These are phyloP conservation scores for Hypoxylon sp. DNA, from an alignment of 2,329 filamentous ascomycete genomes.

Conservation along the genomic window DNA sequence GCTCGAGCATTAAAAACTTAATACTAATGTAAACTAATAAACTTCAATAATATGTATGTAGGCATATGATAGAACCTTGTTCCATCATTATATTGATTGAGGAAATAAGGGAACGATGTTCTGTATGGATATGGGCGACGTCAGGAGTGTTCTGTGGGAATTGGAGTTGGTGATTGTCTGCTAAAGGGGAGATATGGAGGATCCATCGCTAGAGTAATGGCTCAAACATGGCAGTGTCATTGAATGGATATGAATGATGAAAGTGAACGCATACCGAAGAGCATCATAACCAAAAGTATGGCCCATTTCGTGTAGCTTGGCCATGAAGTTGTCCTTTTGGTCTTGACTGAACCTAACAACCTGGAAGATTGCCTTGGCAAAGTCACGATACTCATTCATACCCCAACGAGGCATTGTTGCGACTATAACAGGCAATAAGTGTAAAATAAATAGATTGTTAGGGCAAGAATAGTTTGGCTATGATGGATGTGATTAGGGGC, in stretches of 20 bases:
- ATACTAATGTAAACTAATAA: not conserved
- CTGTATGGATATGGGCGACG: not conserved
- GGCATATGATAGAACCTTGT: not conserved
- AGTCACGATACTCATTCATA: slow-evolving; percentile 1
- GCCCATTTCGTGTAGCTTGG: not conserved
- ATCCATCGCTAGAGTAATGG: not conserved
- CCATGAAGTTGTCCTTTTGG: slow-evolving; percentile 7
- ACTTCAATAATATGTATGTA: not conserved
- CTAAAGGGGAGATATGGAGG: not conserved
- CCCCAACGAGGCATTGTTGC: slow-evolving; percentile 3
- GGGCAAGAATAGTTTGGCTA: not conserved
- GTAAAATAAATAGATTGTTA: not conserved
- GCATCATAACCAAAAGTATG: not conserved
- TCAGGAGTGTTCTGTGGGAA: not conserved
- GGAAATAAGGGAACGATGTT: not conserved
- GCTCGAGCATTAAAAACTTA: not conserved
- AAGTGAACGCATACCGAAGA: slow-evolving; percentile 13
- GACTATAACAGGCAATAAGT: not conserved
- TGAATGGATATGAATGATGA: not conserved
- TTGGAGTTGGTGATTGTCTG: not conserved
- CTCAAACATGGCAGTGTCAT: not conserved
- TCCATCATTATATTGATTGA: not conserved
- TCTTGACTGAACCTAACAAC: not conserved
- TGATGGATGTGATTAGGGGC: not conserved
- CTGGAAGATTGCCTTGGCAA: not conserved